Conservation (phyloP, 2,329 filamentous ascomycete species). For the Atkinsonella texensis region DNA sequence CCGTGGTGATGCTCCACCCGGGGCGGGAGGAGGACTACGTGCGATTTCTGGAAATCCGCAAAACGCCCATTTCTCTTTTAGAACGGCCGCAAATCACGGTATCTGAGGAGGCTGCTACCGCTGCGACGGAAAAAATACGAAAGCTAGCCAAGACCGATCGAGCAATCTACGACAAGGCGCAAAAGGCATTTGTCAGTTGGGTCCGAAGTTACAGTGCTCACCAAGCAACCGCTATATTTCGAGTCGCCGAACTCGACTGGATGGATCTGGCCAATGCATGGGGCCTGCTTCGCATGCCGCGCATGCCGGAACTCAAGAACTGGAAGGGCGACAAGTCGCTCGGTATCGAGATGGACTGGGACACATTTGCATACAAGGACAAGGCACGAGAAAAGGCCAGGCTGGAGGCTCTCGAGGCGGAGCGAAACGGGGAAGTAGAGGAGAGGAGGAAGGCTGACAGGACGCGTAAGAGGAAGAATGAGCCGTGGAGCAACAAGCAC, state of each 20-base stretch:
- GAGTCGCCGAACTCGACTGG: constrained; percentile 74
- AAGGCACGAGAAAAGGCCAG: constrained; percentile 57
- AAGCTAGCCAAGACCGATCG: constrained; percentile 38
- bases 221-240: constrained; percentile 83
- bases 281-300: constrained; percentile 76
- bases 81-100: constrained; percentile 42
- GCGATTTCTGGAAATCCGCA: constrained; percentile 71
- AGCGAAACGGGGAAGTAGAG: constrained; percentile 25
- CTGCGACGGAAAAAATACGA: constrained; percentile 49
- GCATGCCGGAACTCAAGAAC: constrained; percentile 79
- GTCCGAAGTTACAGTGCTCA: constrained; percentile 86
- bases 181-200: constrained; percentile 89
- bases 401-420: constrained; percentile 40
- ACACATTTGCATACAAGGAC: constrained; percentile 58
- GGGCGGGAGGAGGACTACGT: constrained; percentile 86
- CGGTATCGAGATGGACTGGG: constrained; percentile 53
- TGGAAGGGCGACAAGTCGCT: constrained; percentile 58
- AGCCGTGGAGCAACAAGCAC: constrained; percentile 62
- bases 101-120: constrained; percentile 48
- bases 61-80: constrained; percentile 66
- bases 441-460: constrained; percentile 28
- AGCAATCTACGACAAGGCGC: constrained; percentile 70
- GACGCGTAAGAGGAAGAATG: constrained; percentile 47
- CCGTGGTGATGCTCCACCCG: constrained; percentile 73
- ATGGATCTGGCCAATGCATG: constrained; percentile 66